Base-by-base conservation (phyloP, 495 filamentous ascomycete genomes). In the Eremomyces bilateralis region DNA sequence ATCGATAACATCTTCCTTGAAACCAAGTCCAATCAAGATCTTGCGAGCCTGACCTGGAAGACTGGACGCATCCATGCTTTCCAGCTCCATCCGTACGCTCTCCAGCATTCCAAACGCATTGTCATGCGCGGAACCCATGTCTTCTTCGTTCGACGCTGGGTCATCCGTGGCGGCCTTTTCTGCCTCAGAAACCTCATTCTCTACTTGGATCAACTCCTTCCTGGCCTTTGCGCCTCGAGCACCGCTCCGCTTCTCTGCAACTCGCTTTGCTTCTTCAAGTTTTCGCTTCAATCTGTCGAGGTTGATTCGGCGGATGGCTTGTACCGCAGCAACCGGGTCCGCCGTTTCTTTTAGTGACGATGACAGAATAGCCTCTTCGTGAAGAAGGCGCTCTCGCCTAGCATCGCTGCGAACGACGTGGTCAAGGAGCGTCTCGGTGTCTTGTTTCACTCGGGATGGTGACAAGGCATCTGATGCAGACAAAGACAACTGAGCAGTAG, bases 211-310 rank as follows among this genome's bases (percentile, higher is more conserved):
- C 27, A 84, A 43, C 2, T 68, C 65, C 46, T 83, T 84, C 19
- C 79, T 58, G 0, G 79, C 78, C 35, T 75, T 67, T 29, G 74
- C 44, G 0, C 80, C 80, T 39, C 79, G 58, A 0, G 74, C 64
- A 15, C 80, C 80, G 44, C 75, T 74, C 43, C 78, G 79, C 40
- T 76, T 44, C 21, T 61, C 58, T n/a, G 77, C 77, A 43, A 75
- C 73, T 43, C 79, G 80, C 40, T 76, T 67, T 4, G 69, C 63
- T 21, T 76, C 59, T 34, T 74, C 73, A 2, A 81, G 50, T 15
- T 70, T 61, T 41, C 63, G 64, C 37, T 65, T 58, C 27, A 71
- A 58, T 16, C 71, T 54, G 41, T 70, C 57, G 48, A 73, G 62
- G 4, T 59, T 56, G 12, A 83, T 45, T 40, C 62, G 58, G 18